Percentiles rank a stretch among this genome's conserved stretches.
Evolutionary conservation across 306 rosid species (phyloP).

Genomic region (Lotus japonicus): DNA sequence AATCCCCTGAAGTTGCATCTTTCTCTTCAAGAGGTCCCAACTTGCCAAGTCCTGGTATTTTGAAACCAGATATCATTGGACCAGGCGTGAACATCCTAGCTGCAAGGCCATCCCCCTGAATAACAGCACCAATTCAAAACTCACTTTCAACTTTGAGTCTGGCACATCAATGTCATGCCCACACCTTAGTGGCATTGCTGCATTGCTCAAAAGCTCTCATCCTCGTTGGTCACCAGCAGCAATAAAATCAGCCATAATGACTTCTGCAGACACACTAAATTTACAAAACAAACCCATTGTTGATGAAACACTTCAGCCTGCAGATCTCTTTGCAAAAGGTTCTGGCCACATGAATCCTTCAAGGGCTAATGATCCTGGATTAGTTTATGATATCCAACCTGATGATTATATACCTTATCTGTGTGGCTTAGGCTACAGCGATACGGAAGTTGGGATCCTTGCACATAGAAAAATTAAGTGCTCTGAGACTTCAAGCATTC

Average conservation of each 20-base stretch:
- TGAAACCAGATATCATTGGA: constrained; percentile 70
- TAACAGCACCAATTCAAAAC: constrained; percentile 32
- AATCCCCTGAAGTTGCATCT: constrained; percentile 45
- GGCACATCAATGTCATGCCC: constrained; percentile 87
- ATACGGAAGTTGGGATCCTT: constrained; percentile 42
- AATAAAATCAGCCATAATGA: constrained; percentile 76
- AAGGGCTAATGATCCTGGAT: constrained; percentile 63
- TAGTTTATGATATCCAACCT: constrained; percentile 56
- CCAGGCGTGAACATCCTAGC: constrained; percentile 63
- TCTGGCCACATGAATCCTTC: constrained; percentile 76
- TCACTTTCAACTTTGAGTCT: constrained; percentile 51
- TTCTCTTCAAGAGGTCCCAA: constrained; percentile 79
- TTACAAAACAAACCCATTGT: constrained; percentile 30
- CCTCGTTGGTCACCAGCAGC: constrained; percentile 78
- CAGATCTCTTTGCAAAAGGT: constrained; percentile 60
- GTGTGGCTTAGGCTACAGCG: constrained; percentile 58
- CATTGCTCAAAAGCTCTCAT: constrained; percentile 71
- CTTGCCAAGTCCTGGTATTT: constrained; percentile 62
- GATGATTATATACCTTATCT: constrained; percentile 68
- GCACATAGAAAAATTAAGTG: constrained; percentile 38
- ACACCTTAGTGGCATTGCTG: constrained; percentile 78
- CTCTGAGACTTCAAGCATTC: constrained; percentile 47
- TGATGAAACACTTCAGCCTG: constrained; percentile 49
- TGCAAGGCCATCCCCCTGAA: constrained; percentile 53
- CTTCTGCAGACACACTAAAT: constrained; percentile 40